A percentile compares a stretch with the other conserved stretches of the same genome.
phyloP scores from a whole-genome alignment of 257 asterid species.

The Solanum clarkiae region DNA sequence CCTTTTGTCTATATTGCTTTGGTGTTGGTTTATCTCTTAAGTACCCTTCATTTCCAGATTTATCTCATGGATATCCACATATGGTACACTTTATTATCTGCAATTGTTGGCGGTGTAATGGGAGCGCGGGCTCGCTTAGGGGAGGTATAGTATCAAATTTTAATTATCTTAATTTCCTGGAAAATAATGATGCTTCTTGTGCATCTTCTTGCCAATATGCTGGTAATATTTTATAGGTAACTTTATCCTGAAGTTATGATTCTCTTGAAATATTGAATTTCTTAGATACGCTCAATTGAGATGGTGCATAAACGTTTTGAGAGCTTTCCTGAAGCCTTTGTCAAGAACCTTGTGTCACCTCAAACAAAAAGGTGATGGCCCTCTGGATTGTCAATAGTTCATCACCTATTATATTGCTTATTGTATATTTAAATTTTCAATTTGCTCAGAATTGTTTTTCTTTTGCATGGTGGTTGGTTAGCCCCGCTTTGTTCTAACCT shows the following conservation, averaged over 20 bases:
- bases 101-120: slow-evolving; percentile 93
- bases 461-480: neutral
- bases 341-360: slow-evolving; percentile 65
- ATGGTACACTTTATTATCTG: slow-evolving; percentile 86
- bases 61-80: slow-evolving; percentile 95
- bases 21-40: neutral
- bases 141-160: slow-evolving; percentile 43
- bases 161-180: neutral
- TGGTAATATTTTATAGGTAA: neutral
- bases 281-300: slow-evolving; percentile 87
- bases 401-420: neutral
- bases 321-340: slow-evolving; percentile 95
- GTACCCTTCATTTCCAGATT: slow-evolving; percentile 34
- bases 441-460: neutral
- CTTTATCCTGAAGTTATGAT: neutral
- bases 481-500: neutral
- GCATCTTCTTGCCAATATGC: neutral
- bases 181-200: neutral
- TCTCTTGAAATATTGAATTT: slow-evolving; percentile 7
- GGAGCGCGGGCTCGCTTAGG: slow-evolving; percentile 95
- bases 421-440: neutral
- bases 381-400: neutral
- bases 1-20: neutral
- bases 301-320: slow-evolving; percentile 97
- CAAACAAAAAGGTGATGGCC: slow-evolving; percentile 45